Conservation (phyloP, 495 filamentous ascomycete species). For the Podospora conica region DNA sequence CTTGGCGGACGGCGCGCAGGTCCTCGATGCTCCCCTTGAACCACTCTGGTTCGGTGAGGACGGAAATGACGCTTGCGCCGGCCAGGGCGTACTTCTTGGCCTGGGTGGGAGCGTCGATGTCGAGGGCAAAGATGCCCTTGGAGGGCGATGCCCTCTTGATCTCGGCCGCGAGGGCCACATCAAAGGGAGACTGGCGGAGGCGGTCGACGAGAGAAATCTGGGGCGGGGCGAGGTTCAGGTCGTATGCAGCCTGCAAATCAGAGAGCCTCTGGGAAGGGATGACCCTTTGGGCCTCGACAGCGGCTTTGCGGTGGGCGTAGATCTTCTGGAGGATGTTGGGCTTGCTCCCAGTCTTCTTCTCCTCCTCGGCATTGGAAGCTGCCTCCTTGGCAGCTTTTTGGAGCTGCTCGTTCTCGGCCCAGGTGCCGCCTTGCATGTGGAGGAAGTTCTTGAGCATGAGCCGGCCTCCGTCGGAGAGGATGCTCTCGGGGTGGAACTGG, state of each 20-base stretch:
- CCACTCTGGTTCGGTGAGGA: conserved; percentile 96
- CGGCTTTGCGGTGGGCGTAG: conserved; percentile 72
- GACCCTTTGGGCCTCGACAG: conserved; percentile 76
- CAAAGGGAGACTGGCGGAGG: conserved; percentile 71
- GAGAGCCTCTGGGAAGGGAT: conserved; percentile 76
- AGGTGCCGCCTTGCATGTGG: conserved; percentile 77
- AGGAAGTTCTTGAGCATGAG: conserved; percentile 91
- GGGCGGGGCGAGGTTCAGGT: conserved; percentile 76
- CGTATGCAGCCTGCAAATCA: conserved; percentile 83
- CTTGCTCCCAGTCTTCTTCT: conserved; percentile 48
- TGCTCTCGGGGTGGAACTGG: conserved; percentile 97
- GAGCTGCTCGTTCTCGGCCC: conserved; percentile 65
- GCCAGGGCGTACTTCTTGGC: conserved; percentile 88
- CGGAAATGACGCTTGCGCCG: conserved; percentile 92
- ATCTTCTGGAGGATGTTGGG: conserved; percentile 85
- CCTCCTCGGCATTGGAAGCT: conserved; percentile 17
- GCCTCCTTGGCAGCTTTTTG: conserved; percentile 34
- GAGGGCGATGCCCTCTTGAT: conserved; percentile 96
- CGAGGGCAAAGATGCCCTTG: conserved; percentile 86
- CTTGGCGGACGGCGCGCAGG: conserved; percentile 78
- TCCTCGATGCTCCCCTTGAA: conserved; percentile 98
- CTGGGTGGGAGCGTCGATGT: conserved; percentile 82
- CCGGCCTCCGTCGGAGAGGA: conserved; percentile 82
- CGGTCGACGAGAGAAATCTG: conserved; percentile 76
- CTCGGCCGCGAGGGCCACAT: conserved; percentile 86